A percentile compares a stretch with the other conserved stretches of the same genome.
phyloP scores from a whole-genome alignment of 257 asterid species.

The Asclepias syriaca region DNA sequence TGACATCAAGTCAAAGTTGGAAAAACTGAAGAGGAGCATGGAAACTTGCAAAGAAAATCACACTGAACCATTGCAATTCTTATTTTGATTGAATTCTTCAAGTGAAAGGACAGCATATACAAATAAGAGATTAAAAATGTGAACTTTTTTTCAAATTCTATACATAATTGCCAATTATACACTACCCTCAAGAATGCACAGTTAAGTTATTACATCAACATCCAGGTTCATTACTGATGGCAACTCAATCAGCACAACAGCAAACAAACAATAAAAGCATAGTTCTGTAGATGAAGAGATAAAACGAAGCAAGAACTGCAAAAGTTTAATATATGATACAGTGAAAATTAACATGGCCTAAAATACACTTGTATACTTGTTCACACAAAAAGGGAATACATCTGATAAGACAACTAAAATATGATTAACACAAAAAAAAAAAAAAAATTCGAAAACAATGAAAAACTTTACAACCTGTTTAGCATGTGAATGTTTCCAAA shows the following conservation, averaged over 20 bases:
- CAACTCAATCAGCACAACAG: background rate
- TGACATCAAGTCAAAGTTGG: conserved; percentile 39
- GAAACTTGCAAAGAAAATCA: conserved; percentile 5
- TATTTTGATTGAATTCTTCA: background rate
- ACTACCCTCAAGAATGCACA: background rate
- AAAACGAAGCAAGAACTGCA: background rate
- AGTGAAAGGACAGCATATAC: background rate
- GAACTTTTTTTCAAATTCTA: background rate
- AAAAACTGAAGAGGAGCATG: conserved; percentile 24
- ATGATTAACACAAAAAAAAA: background rate
- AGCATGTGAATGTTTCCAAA: background rate
- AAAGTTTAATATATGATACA: background rate
- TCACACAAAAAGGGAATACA: background rate
- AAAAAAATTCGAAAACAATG: background rate
- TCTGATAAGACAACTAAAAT: background rate
- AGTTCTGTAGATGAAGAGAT: background rate
- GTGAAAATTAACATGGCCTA: background rate
- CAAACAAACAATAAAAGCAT: background rate
- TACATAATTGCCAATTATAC: too few relatives aligned
- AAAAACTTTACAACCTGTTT: conserved; percentile 9
- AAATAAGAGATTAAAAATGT: conserved; percentile 4
- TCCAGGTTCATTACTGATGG: background rate
- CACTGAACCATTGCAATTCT: background rate
- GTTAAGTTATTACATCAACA: background rate
- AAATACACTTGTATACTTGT: background rate